Percentiles rank a stretch among this genome's conserved stretches.
Evolutionary conservation across 257 asterid species (phyloP).

Genomic region (Nicotiana sylvestris): DNA sequence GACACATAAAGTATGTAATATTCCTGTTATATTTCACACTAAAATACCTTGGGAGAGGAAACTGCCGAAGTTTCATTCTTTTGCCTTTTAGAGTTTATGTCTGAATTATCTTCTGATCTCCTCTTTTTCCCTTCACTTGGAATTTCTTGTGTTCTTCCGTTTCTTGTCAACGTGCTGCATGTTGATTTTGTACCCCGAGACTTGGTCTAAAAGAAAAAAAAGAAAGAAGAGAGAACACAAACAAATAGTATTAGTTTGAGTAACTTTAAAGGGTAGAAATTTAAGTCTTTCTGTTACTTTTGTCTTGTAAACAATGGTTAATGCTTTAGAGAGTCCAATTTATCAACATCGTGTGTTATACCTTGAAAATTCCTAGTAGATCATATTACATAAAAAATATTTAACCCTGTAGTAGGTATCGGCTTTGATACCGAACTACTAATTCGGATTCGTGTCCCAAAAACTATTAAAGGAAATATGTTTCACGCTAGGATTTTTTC

Average conservation of each 20-base stretch:
- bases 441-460: too few relatives aligned
- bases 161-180: conserved; percentile 12
- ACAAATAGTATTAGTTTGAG: neutral
- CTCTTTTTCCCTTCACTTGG: conserved; percentile 20
- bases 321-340: neutral
- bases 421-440: too few relatives aligned
- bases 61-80: conserved; percentile 9
- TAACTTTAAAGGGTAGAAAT: neutral
- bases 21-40: neutral
- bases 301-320: neutral
- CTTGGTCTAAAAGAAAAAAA: conserved; percentile 7
- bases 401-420: too few relatives aligned
- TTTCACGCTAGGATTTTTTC: too few relatives aligned
- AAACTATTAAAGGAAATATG: too few relatives aligned
- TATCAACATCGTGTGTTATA: too few relatives aligned
- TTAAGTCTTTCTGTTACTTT: neutral
- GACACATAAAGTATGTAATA: neutral
- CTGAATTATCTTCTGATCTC: conserved; percentile 20
- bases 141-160: conserved; percentile 14
- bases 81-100: conserved; percentile 17
- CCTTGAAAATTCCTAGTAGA: neutral
- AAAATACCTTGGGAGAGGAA: conserved; percentile 18
- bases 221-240: neutral
- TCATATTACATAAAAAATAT: too few relatives aligned
- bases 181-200: conserved; percentile 13